A percentile compares a stretch with the other conserved stretches of the same genome.
phyloP scores from a whole-genome alignment of 768 basidiomycete species.

The Termitomyces sp. region DNA sequence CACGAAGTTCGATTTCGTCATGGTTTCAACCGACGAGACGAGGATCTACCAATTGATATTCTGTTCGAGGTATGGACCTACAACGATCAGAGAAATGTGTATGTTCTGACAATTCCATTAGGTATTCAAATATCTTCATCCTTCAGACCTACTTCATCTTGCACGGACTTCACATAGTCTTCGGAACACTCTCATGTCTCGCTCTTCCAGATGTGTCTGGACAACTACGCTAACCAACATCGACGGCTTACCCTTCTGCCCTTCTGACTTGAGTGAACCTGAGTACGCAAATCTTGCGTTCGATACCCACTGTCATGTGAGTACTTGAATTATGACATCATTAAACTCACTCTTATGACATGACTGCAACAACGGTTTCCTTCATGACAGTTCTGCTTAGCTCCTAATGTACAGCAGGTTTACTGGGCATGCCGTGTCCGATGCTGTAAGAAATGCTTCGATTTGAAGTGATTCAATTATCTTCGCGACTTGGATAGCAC shows the following conservation, averaged over 20 bases:
- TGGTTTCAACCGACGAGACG: not conserved
- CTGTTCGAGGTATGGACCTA: constrained; percentile 15
- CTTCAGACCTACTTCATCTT: constrained; percentile 32
- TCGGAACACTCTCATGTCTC: constrained; percentile 27
- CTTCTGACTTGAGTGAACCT: constrained; percentile 29
- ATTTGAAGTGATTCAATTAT: constrained; percentile 20
- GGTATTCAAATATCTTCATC: constrained; percentile 30
- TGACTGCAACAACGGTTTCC: not conserved
- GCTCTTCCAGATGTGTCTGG: constrained; percentile 25
- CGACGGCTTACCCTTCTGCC: constrained; percentile 26
- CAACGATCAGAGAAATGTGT: not conserved
- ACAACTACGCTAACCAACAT: constrained; percentile 19
- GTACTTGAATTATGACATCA: constrained; percentile 1
- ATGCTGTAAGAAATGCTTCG: constrained; percentile 29
- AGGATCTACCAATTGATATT: constrained; percentile 15
- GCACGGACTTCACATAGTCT: constrained; percentile 31
- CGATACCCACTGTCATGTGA: constrained; percentile 17
- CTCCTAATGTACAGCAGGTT: constrained; percentile 22
- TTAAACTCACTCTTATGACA: not conserved
- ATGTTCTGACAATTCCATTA: constrained; percentile 6
- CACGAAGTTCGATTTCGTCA: not conserved
- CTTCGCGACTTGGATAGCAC: not conserved
- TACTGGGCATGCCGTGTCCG: constrained; percentile 32
- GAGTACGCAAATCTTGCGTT: constrained; percentile 31
- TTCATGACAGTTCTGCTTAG: constrained; percentile 24